Evolutionary conservation across 2,329 filamentous ascomycete genomes (phyloP).

Genomic region (Periconia sp.): DNA sequence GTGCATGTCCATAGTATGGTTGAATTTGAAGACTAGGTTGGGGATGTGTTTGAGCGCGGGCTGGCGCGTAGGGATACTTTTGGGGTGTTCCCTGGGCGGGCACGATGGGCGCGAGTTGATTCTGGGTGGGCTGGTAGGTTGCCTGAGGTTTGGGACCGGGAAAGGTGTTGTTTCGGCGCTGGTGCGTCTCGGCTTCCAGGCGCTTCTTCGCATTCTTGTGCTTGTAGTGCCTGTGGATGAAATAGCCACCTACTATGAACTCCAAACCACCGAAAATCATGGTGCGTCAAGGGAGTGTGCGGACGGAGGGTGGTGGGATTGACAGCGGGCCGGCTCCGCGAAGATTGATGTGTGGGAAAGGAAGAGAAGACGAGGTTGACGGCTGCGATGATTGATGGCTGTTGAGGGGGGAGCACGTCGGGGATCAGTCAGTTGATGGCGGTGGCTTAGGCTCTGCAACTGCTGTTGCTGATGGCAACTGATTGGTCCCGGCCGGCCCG

Average conservation of each 20-base stretch:
- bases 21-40: slow-evolving; percentile 14
- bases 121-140: slow-evolving; percentile 9
- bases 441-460: slow-evolving; percentile 15
- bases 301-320: background rate
- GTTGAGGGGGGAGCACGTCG: background rate
- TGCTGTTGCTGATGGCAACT: slow-evolving; percentile 1
- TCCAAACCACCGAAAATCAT: slow-evolving; percentile 45
- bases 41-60: slow-evolving; percentile 30
- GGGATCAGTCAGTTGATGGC: slow-evolving; percentile 2
- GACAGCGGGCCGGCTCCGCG: no score
- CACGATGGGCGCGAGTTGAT: background rate
- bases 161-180: slow-evolving; percentile 30
- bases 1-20: slow-evolving; percentile 14
- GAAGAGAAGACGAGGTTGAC: background rate
- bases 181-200: slow-evolving; percentile 26
- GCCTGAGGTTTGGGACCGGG: slow-evolving; percentile 25
- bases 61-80: slow-evolving; percentile 9
- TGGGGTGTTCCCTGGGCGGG: background rate
- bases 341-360: background rate
- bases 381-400: background rate
- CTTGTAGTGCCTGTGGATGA: slow-evolving; percentile 38
- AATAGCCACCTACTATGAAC: slow-evolving; percentile 37
- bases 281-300: slow-evolving; percentile 22
- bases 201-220: slow-evolving; percentile 37
- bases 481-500: slow-evolving; percentile 8